Base-by-base conservation (phyloP, 1,139 yeast genomes). In the Trichomonascaceae sp. region DNA sequence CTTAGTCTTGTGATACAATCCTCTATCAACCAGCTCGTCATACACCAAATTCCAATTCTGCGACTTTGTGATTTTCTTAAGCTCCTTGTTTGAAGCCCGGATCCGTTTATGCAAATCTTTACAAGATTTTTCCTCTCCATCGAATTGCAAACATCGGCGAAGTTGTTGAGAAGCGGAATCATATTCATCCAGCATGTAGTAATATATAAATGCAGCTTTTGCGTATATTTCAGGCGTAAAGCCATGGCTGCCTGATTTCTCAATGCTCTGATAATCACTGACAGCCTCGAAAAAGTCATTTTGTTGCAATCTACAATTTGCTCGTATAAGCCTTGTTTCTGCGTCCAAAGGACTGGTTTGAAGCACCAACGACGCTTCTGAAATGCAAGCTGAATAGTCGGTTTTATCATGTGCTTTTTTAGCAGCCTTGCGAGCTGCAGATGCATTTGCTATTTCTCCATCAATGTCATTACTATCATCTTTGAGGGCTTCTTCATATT, bases 51-150 rank as follows among this genome's bases (percentile, higher is more conserved):
- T 63, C 72, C 61, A 67, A 65, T 64, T 56, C 68, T 63, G 20
- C 51, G 56, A 54, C 5, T 55, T 54, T 52, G 57, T 27, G 53
- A 53, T 48, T 59, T 51, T 44, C 57, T 54, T 55, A 15, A 72
- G 55, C 51, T 57, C 54, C 59, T 70, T 71, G 50, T 70, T 66
- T 20, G 66, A 65, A 44, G 73, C 70, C 32, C 80, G 73, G 58
- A 80, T 78, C 39, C 72, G 70, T 60, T 78, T 82, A 54, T 81
- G 69, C 2, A 75, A 62, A 43, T 64, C 65, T 32, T 82, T 81
- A 67, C 95, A 86, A 4, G 64, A 66, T 47, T 72, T 71, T 59
- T 74, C 77, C 55, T 86, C 96, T 62, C 87, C 85, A 66, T 88
- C 87, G 49, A 78, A 79, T 59, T 85, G 80, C 52, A 87, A 72